These are phyloP conservation scores for Flaveria trinervia DNA, from an alignment of 129 eudicot genomes.

Conservation along the genomic window DNA sequence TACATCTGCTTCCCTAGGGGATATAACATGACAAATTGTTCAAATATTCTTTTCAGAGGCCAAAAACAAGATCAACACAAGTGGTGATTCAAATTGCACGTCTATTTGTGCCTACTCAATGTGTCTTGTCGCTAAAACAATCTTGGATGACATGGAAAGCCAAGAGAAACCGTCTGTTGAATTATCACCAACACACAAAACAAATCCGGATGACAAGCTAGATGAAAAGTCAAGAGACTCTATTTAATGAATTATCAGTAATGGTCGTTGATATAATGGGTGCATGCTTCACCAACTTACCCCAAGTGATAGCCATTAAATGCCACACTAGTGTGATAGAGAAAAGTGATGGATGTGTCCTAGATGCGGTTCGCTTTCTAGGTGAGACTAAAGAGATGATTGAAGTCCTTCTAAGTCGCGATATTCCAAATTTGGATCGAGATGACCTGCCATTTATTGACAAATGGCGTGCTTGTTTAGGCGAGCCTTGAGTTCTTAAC, in stretches of 20 bases:
- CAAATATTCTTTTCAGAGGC: not conserved
- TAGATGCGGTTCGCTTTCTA: slow-evolving; percentile 1
- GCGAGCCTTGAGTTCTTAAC: not conserved
- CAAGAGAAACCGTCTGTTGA: not conserved
- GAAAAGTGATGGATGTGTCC: slow-evolving; percentile 5
- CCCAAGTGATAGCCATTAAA: slow-evolving; percentile 17
- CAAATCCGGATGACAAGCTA: not conserved
- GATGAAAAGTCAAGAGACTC: not conserved
- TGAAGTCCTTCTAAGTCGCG: not conserved
- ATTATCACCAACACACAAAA: not conserved
- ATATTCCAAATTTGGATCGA: not conserved
- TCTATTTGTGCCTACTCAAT: slow-evolving; percentile 8
- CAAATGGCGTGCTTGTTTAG: slow-evolving; percentile 14
- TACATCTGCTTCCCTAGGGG: not conserved
- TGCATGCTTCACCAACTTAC: slow-evolving; percentile 17
- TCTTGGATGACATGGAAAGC: not conserved
- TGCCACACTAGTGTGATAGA: slow-evolving; percentile 8
- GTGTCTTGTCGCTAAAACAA: not conserved
- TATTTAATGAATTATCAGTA: not conserved
- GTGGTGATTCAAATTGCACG: not conserved
- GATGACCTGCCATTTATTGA: not conserved
- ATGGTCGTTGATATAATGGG: slow-evolving; percentile 12
- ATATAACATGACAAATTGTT: not conserved
- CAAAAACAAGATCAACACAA: not conserved
- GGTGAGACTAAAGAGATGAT: slow-evolving; percentile 11